Percentiles rank a stretch among this genome's conserved stretches.
Evolutionary conservation across 805 yeast genomes (phyloP).

Genomic region (Myxozyma vanderwaltii): DNA sequence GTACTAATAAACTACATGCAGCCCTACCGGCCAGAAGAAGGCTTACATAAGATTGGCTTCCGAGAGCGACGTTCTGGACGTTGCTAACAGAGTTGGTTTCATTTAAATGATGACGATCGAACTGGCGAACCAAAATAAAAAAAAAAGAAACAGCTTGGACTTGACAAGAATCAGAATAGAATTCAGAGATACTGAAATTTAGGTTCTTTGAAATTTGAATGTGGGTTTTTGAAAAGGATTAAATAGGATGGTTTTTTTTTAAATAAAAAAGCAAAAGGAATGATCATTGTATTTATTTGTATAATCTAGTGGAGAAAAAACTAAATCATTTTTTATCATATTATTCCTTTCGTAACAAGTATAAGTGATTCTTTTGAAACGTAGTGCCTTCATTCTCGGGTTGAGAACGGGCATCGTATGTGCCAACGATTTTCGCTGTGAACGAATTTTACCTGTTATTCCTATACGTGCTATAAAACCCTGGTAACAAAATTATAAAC

Average conservation of each 20-base stretch:
- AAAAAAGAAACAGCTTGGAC: no score
- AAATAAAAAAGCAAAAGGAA: no score
- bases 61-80: conserved; percentile 98
- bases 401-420: not conserved
- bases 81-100: conserved; percentile 97
- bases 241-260: no score
- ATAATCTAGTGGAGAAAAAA: no score
- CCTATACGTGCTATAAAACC: not conserved
- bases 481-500: not conserved
- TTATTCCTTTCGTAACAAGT: no score
- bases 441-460: not conserved
- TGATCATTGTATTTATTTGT: not conserved
- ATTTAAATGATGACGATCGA: conserved; percentile 20
- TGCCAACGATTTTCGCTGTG: not conserved
- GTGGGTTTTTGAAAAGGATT: no score
- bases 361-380: no score
- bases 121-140: no score
- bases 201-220: no score
- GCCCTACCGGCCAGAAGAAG: conserved; percentile 99
- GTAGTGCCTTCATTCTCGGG: not conserved
- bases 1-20: conserved; percentile 38
- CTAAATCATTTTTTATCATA: no score
- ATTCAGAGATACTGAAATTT: no score
- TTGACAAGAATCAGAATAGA: no score
- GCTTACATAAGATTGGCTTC: conserved; percentile 99